Evolutionary conservation across 179 eudicot species (phyloP), one percentile per base, ranked within the genome.

Genomic region (Vitellaria paradoxa): DNA sequence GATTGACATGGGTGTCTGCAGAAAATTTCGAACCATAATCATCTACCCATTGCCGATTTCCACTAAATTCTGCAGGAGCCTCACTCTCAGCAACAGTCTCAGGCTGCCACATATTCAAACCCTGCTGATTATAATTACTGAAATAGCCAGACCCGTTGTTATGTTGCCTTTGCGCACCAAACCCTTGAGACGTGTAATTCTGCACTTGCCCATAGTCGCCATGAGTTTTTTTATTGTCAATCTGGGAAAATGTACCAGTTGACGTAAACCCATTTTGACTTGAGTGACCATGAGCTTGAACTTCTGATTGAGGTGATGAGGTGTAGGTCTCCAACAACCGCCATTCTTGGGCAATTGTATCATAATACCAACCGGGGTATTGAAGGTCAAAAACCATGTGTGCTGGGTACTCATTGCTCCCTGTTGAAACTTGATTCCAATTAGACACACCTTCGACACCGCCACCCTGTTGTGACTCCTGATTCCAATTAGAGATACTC

Each of bases 351-450:
- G 89, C 80, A 74, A 82, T 80, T 63, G 94, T 89, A 79, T 94
- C 97, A 82, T 91, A 94, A 80, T 91, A 94, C 97, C 96, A 93
- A 75, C 87, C 98, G 74, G 97, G 98, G 82, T 94, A 92, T 69
- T 91, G 93, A 56, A 94, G 90, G 86, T 94, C 96, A 85, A 93
- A 92, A 56, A 87, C 76, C 97, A 94, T 94, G 78, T 91, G 89
- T 52, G 86, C 84, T 8, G 98, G 97, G 82, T 94, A 94, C 71
- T 75, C 88, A 71, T 79, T 85, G 66, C 80, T 82, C 77, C 73
- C 87, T 40, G 84, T 88, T 70, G 88, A 69, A 72, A 73, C 69
- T 74, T 83, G 83, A 86, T 81, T 77, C 89, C 82, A 80, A 42
- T 78, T 64, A 21, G 74, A 65, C 12, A 75, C 72, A 77, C 71